Evolutionary conservation across 192 early-diverging fungal genomes (phyloP).

Genomic region (Backusella westeae): DNA sequence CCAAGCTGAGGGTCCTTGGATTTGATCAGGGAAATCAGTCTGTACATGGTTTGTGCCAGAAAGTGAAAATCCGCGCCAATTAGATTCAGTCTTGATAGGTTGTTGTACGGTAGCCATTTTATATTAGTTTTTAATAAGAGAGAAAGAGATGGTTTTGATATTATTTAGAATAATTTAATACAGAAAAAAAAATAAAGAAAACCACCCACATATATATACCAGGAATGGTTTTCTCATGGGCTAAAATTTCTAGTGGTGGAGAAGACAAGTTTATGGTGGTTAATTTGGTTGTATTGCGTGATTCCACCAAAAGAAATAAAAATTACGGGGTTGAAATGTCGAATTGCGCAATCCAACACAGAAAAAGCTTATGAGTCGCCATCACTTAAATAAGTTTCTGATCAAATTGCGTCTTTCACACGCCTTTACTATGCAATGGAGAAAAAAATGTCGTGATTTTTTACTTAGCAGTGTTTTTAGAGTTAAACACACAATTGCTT

Average conservation of each 20-base stretch:
- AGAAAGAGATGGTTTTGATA: neutral
- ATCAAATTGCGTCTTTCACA: constrained; percentile 6
- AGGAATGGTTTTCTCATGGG: neutral
- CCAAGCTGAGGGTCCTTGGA: constrained; percentile 31
- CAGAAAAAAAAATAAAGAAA: neutral
- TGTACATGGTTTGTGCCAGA: neutral
- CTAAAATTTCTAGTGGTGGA: neutral
- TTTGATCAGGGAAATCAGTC: constrained; percentile 17
- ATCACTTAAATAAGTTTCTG: neutral
- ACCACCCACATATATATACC: neutral
- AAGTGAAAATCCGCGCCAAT: constrained; percentile 8
- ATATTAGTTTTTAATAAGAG: neutral
- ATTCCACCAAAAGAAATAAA: neutral
- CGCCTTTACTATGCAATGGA: neutral
- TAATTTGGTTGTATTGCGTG: neutral
- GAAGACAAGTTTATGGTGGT: neutral
- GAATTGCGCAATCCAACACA: neutral
- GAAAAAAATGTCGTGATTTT: neutral
- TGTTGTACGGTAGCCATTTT: neutral
- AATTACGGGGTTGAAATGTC: neutral
- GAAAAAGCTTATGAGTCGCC: neutral
- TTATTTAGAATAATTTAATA: neutral
- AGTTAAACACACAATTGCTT: neutral
- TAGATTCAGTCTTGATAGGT: neutral
- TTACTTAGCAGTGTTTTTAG: neutral